These are phyloP conservation scores for Alternaria longipes DNA, from an alignment of 2,329 filamentous ascomycete genomes.

Conservation along the genomic window DNA sequence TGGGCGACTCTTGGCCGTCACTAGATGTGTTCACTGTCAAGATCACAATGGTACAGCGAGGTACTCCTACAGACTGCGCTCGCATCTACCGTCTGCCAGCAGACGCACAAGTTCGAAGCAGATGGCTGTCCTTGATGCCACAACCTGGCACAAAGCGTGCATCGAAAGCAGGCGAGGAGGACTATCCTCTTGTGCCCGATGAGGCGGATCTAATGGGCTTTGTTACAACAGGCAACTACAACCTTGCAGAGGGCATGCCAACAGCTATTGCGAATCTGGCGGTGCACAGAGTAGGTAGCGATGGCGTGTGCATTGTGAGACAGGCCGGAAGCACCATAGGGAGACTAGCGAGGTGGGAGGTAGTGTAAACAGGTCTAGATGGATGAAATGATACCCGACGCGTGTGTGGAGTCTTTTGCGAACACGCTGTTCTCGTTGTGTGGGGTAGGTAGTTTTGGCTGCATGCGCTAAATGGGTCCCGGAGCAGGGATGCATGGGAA, in stretches of 20 bases:
- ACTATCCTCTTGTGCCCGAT: slow-evolving; percentile 74
- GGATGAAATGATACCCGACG: slow-evolving; percentile 4
- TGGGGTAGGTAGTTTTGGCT: slow-evolving; percentile 19
- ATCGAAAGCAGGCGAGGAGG: slow-evolving; percentile 42
- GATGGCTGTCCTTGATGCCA: slow-evolving; percentile 75
- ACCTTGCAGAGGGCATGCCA: slow-evolving; percentile 77
- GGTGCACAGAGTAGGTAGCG: slow-evolving; percentile 63
- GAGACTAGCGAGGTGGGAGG: slow-evolving; percentile 81
- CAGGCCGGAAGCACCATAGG: slow-evolving; percentile 82
- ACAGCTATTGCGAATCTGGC: slow-evolving; percentile 78
- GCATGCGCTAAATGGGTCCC: slow-evolving; percentile 27
- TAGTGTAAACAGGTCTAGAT: slow-evolving; percentile 55
- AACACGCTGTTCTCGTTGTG: slow-evolving; percentile 14
- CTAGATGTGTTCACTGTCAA: slow-evolving; percentile 66
- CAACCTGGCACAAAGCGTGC: slow-evolving; percentile 31
- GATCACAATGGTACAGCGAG: slow-evolving; percentile 73
- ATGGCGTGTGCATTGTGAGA: slow-evolving; percentile 77
- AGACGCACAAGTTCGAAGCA: slow-evolving; percentile 64
- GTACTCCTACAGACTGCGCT: slow-evolving; percentile 75
- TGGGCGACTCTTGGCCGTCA: slow-evolving; percentile 6
- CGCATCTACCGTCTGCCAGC: slow-evolving; percentile 87
- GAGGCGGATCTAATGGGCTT: slow-evolving; percentile 86
- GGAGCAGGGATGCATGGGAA: slow-evolving; percentile 26
- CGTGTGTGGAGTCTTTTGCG: neutral
- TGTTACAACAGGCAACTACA: slow-evolving; percentile 86